Evolutionary conservation across 345 rosid species (phyloP), one percentile per base, ranked within the genome.

Genomic region (Populus alba): DNA sequence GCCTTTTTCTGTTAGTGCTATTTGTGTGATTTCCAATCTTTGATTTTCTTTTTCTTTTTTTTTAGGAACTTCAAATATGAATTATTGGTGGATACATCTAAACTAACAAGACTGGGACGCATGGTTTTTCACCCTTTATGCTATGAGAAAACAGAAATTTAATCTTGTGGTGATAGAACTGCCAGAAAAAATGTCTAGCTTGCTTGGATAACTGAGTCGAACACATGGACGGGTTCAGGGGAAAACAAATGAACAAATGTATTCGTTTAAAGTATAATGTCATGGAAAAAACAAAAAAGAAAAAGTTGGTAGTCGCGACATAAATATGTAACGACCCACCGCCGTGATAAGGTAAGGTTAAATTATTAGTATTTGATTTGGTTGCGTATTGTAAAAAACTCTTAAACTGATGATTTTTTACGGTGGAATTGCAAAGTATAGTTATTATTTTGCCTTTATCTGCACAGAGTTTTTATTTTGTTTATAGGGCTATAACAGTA

Each of bases 21-120:
- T 69, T 8, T 3, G 55, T 69, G 49, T 22, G 35, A 33, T 41
- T 41, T 69, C 86, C 75, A 79, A 70, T 69, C 71, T 18, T 59
- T 53, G 71, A 73, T 55, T 66, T 57, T 75, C 10, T 11, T 12
- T 51, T 16, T 49, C 0, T 17, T 13, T 35, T 43, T 13, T 20
- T n/a, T 38, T 5, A 17, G 43, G 27, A 57, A n/a, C 62, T 8
- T n/a, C 3, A 57, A 57, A 22, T 57, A 57, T 9, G 27, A 57
- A 57, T 7, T n/a, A 4, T 4, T 3, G 25, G 13, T 57, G 12
- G 63, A n/a, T 9, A 3, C 17, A 13, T 13, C 17, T 43, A 43
- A 13, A 3, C 51, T 45, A 43, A 10, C 49, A 43, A 12, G 4
- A 43, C 10, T 0, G 15, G 2, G 49, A 43, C 16, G 49, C 3